A percentile compares a stretch with the other conserved stretches of the same genome.
Evolutionary conservation across 2,329 filamentous ascomycete genomes (phyloP).

Genomic region (Penicillium sp.): DNA sequence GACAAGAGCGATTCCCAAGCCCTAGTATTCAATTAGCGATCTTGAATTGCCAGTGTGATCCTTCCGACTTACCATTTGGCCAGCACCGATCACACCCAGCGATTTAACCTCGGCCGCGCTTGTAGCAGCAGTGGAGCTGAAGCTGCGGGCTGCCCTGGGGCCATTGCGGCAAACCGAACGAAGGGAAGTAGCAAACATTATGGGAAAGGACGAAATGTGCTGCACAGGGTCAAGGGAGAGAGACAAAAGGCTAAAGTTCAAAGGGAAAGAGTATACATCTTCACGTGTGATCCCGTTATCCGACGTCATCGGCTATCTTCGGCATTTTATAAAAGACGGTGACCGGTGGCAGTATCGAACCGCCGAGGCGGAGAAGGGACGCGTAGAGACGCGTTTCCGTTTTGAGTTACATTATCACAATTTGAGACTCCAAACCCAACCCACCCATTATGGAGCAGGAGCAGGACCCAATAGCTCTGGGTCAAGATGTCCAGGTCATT

Average conservation of each 20-base stretch:
- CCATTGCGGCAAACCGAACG: slow-evolving; percentile 32
- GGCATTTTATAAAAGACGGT: slow-evolving; percentile 8
- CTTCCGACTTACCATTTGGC: slow-evolving; percentile 77
- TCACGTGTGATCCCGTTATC: slow-evolving; percentile 23
- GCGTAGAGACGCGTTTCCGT: slow-evolving; percentile 24
- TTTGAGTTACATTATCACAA: slow-evolving; percentile 16
- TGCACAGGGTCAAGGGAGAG: background rate
- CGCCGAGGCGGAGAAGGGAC: slow-evolving; percentile 17
- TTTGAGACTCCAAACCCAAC: background rate
- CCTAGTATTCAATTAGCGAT: slow-evolving; percentile 56
- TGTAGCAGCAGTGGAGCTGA: slow-evolving; percentile 67
- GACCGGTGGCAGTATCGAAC: slow-evolving; percentile 15
- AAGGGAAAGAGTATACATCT: slow-evolving; percentile 13
- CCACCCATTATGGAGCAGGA: slow-evolving; percentile 44
- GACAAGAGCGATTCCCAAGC: slow-evolving; percentile 91
- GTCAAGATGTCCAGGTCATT: slow-evolving; percentile 60
- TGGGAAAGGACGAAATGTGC: background rate
- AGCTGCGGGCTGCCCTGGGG: slow-evolving; percentile 53
- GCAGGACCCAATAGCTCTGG: slow-evolving; percentile 38
- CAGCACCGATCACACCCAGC: slow-evolving; percentile 88
- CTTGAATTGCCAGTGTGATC: background rate
- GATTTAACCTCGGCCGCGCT: slow-evolving; percentile 75
- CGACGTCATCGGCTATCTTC: slow-evolving; percentile 29
- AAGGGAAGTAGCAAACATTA: slow-evolving; percentile 40
- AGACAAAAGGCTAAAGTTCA: background rate